phyloP scores from a whole-genome alignment of 2,329 filamentous ascomycete species.

The Beauveria bassiana region DNA sequence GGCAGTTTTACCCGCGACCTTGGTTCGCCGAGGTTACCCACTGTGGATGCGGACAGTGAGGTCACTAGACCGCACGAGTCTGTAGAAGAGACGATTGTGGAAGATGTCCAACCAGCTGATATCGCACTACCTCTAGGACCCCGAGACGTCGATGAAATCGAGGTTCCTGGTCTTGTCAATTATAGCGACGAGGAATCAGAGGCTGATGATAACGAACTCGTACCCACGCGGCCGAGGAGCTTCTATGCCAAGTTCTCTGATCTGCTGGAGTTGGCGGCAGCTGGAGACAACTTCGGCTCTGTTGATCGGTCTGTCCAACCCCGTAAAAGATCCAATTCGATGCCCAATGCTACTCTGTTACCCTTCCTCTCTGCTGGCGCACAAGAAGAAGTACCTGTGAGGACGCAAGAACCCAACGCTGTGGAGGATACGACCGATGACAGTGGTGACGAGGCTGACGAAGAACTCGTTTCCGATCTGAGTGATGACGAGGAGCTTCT shows the following conservation, averaged over 20 bases:
- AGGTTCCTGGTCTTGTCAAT: slow-evolving; percentile 60
- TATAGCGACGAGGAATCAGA: slow-evolving; percentile 56
- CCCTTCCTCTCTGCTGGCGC: slow-evolving; percentile 5
- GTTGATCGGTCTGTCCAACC: slow-evolving; percentile 26
- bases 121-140: slow-evolving; percentile 62
- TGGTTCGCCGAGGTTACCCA: slow-evolving; percentile 22
- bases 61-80: slow-evolving; percentile 14
- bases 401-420: neutral
- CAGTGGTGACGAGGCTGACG: neutral
- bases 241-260: slow-evolving; percentile 17
- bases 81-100: slow-evolving; percentile 15
- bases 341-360: slow-evolving; percentile 32
- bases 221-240: slow-evolving; percentile 39
- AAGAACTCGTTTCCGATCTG: neutral
- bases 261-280: slow-evolving; percentile 4
- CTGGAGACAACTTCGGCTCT: slow-evolving; percentile 27
- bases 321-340: slow-evolving; percentile 41
- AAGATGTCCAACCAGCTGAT: slow-evolving; percentile 27
- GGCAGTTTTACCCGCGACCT: slow-evolving; percentile 32
- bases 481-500: neutral
- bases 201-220: slow-evolving; percentile 29
- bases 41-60: slow-evolving; percentile 11
- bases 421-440: neutral
- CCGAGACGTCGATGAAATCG: slow-evolving; percentile 71
- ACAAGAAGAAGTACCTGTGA: neutral